Conservation (phyloP, 1,139 yeast genomes). For the Diutina mesorugosa region DNA sequence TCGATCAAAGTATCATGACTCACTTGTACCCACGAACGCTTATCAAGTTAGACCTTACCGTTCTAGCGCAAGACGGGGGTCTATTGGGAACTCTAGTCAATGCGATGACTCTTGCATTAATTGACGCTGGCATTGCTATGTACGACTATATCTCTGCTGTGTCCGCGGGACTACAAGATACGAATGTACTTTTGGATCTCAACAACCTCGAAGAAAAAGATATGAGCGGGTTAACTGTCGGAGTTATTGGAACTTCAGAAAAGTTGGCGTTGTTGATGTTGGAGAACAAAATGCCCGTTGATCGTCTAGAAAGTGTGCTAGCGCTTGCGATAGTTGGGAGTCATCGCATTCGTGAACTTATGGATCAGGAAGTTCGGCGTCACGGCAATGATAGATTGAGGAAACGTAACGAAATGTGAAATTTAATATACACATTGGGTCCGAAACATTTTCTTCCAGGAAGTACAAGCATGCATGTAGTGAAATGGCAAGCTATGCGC, state of each 20-base stretch:
- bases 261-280: conserved; percentile 62
- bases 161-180: conserved; percentile 68
- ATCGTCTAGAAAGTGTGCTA: conserved; percentile 60
- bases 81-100: conserved; percentile 68
- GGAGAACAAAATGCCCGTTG: conserved; percentile 81
- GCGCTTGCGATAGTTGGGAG: conserved; percentile 89
- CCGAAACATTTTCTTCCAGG: too few species aligned
- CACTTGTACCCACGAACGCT: conserved; percentile 75
- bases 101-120: conserved; percentile 79
- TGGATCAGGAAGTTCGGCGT: conserved; percentile 74
- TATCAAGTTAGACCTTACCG: conserved; percentile 61
- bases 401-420: neutral
- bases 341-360: conserved; percentile 64
- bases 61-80: conserved; percentile 87
- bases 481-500: too few species aligned
- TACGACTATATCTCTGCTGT: conserved; percentile 80
- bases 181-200: conserved; percentile 68
- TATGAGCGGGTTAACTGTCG: conserved; percentile 69
- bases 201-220: conserved; percentile 76
- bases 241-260: conserved; percentile 72
- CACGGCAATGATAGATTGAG: conserved; percentile 36
- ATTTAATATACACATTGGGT: neutral
- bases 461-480: too few species aligned
- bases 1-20: conserved; percentile 65
- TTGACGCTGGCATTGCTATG: conserved; percentile 94